Base-by-base conservation (phyloP, 257 asterid species). In the Plantago major region DNA sequence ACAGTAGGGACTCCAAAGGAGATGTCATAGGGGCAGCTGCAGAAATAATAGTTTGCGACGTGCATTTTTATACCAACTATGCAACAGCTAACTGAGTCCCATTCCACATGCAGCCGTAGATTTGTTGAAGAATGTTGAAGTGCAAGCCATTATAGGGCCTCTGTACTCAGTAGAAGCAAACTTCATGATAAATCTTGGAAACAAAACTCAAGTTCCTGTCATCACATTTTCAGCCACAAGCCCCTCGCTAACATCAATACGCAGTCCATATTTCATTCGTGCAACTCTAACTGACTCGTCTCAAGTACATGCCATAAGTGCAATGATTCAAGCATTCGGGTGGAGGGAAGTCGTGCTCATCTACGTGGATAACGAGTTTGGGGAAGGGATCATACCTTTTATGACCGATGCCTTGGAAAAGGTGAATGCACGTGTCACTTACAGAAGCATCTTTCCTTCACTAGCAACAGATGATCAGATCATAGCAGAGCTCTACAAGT, bases 121-220 rank as follows among this genome's bases (percentile, higher is more conserved):
- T 58, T 65, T 84, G 3, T 42, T 82, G 57, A 82, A 80, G 71
- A 78, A 80, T 61, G 82, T 73, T 18, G 60, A 80, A 74, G 95
- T 84, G 43, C 74, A 80, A 48, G 88, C 88, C 33, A 82, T 84
- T 30, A 64, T 87, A n/a, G 95, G 95, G 9, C 93, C 93, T 11
- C 10, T 42, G 30, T 52, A 52, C 57, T 87, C 95, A 18, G 62
- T 47, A 67, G 81, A 84, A 63, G 78, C 91, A 14, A 65, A 66
- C 16, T 81, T 84, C 58, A 5, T 78, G n/a, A 76, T 82, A 11
- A 42, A 57, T 19, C 85, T 87, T 0, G 90, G 93, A 40, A 62
- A 68, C 8, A 82, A 74, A 65, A 71, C 86, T 62, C 79, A 63
- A 8, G 92, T 83, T 0, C 95, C 87, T 0, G 46, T 86, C 11